phyloP scores from a whole-genome alignment of 2,329 filamentous ascomycete species.

The Plectosphaerella cucumerina region DNA sequence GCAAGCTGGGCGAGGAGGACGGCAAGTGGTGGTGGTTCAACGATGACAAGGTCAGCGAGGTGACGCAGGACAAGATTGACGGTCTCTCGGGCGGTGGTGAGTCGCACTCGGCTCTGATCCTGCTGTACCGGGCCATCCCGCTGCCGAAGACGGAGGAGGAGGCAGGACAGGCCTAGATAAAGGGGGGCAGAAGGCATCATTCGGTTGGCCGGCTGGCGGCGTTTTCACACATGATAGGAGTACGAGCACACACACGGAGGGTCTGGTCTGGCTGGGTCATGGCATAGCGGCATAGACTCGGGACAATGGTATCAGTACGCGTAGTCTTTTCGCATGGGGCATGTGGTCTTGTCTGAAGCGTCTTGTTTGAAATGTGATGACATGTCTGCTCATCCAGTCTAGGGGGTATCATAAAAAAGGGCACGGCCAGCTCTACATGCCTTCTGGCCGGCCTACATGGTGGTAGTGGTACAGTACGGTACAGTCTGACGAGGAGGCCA shows the following conservation, averaged over 20 bases:
- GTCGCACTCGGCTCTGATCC: conserved; percentile 76
- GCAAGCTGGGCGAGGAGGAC: conserved; percentile 75
- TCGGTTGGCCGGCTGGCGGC: neutral
- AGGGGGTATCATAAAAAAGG: too few relatives aligned
- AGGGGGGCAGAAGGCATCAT: neutral
- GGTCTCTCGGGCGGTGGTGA: conserved; percentile 85
- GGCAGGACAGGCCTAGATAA: conserved; percentile 21
- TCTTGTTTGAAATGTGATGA: too few relatives aligned
- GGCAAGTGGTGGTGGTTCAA: conserved; percentile 99
- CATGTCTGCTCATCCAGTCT: too few relatives aligned
- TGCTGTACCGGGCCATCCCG: conserved; percentile 72
- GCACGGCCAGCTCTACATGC: too few relatives aligned
- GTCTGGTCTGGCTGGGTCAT: neutral
- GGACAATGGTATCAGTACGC: neutral
- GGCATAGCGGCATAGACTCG: neutral
- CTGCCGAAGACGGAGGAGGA: conserved; percentile 53
- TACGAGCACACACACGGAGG: neutral
- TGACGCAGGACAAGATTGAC: conserved; percentile 86
- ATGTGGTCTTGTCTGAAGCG: too few relatives aligned
- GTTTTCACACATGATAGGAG: neutral
- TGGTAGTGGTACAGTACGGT: too few relatives aligned
- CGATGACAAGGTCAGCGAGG: conserved; percentile 93
- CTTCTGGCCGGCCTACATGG: too few relatives aligned
- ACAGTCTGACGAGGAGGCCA: too few relatives aligned
- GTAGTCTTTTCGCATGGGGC: neutral